phyloP scores from a whole-genome alignment of 2,329 filamentous ascomycete genomes.

The Leptographium flavum region DNA sequence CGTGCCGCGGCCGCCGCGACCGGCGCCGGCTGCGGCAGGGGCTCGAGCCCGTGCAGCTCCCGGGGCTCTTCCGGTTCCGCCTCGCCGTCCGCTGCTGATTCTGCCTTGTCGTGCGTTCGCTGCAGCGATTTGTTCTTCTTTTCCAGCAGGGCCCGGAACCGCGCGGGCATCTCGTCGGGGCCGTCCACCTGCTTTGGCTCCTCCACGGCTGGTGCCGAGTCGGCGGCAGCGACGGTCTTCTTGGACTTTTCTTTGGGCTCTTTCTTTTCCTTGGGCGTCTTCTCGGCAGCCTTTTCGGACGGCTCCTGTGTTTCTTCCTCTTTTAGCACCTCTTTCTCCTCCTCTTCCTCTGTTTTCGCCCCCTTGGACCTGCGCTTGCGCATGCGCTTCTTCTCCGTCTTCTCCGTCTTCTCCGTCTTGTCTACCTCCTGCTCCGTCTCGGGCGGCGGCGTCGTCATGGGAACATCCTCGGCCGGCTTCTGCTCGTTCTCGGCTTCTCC shows the following conservation, averaged over 20 bases:
- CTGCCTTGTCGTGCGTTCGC: not conserved
- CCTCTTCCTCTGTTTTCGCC: not conserved
- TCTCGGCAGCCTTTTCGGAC: not conserved
- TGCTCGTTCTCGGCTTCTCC: not conserved
- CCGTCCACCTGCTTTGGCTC: not conserved
- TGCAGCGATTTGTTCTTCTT: conserved; percentile 42
- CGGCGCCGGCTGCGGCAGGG: conserved; percentile 64
- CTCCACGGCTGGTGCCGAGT: not conserved
- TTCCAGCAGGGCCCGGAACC: conserved; percentile 37
- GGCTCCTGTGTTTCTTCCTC: not conserved
- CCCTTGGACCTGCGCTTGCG: conserved; percentile 8
- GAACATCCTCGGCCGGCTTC: not conserved
- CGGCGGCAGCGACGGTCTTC: not conserved
- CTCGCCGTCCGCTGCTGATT: not conserved
- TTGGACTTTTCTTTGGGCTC: not conserved
- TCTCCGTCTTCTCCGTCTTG: no score
- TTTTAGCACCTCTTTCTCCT: not conserved
- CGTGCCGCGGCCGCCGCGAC: conserved; percentile 42
- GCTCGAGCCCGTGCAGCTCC: conserved; percentile 58
- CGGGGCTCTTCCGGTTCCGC: not conserved
- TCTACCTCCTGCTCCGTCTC: conserved; percentile 6
- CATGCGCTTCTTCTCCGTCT: conserved; percentile 8
- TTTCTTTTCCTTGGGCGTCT: not conserved
- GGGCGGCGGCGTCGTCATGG: not conserved
- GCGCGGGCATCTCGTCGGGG: conserved; percentile 14